These are phyloP conservation scores for Wickerhamiella siamensis DNA, from an alignment of 805 yeast species.

Conservation along the genomic window DNA sequence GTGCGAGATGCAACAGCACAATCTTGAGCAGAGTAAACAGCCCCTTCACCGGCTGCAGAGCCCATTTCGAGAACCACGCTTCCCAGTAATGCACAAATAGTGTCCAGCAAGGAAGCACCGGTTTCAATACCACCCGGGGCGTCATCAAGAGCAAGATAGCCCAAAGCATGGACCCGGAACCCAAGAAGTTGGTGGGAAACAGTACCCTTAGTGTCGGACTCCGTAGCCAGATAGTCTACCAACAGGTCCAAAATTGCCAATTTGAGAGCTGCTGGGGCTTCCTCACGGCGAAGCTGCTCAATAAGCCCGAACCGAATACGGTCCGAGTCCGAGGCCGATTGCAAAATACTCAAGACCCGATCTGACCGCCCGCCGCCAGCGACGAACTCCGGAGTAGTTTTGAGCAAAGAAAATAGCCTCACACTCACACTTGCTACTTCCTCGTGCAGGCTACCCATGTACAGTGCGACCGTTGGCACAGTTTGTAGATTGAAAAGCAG, in stretches of 20 bases:
- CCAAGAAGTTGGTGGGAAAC: conserved; percentile 71
- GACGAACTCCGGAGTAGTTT: conserved; percentile 36
- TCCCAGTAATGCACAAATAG: conserved; percentile 37
- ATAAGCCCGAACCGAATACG: conserved; percentile 62
- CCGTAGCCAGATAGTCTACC: conserved; percentile 29
- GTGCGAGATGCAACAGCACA: conserved; percentile 23
- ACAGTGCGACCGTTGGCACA: conserved; percentile 60
- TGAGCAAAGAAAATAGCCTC: conserved; percentile 36
- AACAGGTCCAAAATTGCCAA: conserved; percentile 46
- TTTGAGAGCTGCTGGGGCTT: conserved; percentile 29
- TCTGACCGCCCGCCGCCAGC: conserved; percentile 30
- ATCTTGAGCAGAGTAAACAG: no score
- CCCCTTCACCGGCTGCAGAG: conserved; percentile 24
- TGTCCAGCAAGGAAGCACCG: conserved; percentile 39
- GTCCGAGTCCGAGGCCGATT: conserved; percentile 63
- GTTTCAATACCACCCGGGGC: conserved; percentile 40
- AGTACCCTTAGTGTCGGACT: conserved; percentile 30
- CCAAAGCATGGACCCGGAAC: conserved; percentile 39
- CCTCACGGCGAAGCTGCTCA: conserved; percentile 40
- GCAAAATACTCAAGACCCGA: conserved; percentile 54
- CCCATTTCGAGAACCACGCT: conserved; percentile 32
- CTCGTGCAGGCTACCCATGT: conserved; percentile 44
- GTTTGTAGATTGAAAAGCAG: conserved; percentile 55
- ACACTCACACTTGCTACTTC: conserved; percentile 41
- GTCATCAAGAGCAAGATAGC: conserved; percentile 33